Evolutionary conservation across 306 rosid genomes (phyloP), one percentile per base, ranked within the genome.

Genomic region (Trifolium subterraneum): DNA sequence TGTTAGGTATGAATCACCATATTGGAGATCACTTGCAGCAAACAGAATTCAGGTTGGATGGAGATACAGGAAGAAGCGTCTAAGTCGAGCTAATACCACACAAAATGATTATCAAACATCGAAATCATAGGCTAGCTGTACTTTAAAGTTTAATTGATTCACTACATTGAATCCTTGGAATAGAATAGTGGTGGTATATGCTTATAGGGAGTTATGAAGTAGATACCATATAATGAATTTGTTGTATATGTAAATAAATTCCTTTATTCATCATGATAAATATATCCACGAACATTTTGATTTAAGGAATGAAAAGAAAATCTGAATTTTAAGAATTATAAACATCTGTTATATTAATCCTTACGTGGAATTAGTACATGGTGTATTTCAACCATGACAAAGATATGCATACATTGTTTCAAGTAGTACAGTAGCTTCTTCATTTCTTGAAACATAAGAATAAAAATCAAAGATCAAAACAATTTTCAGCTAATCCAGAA

Each of bases 11-110:
- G 93, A 86, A 68, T 93, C 97, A 29, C 88, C 85, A 19, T 89
- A 89, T 74, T 93, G 98, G 97, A 89, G 90, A 81, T 50, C 87
- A 45, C 82, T 84, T 22, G 97, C 96, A 10, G 92, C 98, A 76
- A 68, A 51, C 31, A 84, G 82, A 61, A 90, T 93, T 74, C 97
- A 89, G 75, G 97, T 90, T 54, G 92, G 95, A 31, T 91, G 93
- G 95, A 84, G 91, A 76, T 87, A 89, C 79, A 51, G 90, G 60
- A 84, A 48, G 80, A 91, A 85, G 62, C 61, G 92, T 68, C 85
- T 84, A 6, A 64, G 20, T 45, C 87, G 87, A 9, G 88, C 70
- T 9, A 74, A 72, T 58, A 66, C 82, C 25, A 19, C 83, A 9
- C 69, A 35, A 48, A 16, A 65, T 23, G 70, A 38, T 20, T 55